Conservation (phyloP, 345 rosid species). For the Rhodamnia rubescens region DNA sequence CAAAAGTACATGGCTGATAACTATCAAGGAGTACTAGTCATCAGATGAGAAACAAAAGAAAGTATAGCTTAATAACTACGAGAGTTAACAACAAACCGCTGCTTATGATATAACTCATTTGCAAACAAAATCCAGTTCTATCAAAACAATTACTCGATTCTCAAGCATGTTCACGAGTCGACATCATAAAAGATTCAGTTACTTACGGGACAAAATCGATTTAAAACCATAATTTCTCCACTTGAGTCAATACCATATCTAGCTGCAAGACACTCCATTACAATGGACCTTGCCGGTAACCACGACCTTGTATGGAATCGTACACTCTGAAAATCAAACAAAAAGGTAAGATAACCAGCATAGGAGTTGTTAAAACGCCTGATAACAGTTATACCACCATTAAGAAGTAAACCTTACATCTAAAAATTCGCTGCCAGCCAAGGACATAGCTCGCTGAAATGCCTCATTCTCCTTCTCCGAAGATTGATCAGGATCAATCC, state of each 20-base stretch:
- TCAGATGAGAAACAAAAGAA: background rate
- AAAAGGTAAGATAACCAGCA: background rate
- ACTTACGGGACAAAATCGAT: constrained; percentile 74
- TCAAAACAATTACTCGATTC: background rate
- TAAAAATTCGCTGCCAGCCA: constrained; percentile 77
- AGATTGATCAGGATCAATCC: constrained; percentile 89
- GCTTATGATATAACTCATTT: background rate
- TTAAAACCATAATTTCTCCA: constrained; percentile 78
- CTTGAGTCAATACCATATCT: constrained; percentile 58
- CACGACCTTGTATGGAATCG: constrained; percentile 69
- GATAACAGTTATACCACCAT: too few relatives aligned
- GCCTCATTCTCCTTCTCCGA: constrained; percentile 79
- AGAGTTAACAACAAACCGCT: background rate
- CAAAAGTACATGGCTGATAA: background rate
- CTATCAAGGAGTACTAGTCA: background rate
- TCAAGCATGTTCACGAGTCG: background rate
- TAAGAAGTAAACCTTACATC: constrained; percentile 33
- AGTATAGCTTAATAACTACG: background rate
- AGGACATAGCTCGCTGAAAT: constrained; percentile 65
- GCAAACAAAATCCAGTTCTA: background rate
- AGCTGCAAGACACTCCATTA: constrained; percentile 52
- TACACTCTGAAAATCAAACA: constrained; percentile 40
- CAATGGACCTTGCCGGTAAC: constrained; percentile 84
- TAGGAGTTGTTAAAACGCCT: background rate
- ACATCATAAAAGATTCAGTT: background rate